Percentiles rank a stretch among this genome's conserved stretches.
Evolutionary conservation across 2,329 filamentous ascomycete genomes (phyloP).

Genomic region (Pseudogymnoascus sp.): DNA sequence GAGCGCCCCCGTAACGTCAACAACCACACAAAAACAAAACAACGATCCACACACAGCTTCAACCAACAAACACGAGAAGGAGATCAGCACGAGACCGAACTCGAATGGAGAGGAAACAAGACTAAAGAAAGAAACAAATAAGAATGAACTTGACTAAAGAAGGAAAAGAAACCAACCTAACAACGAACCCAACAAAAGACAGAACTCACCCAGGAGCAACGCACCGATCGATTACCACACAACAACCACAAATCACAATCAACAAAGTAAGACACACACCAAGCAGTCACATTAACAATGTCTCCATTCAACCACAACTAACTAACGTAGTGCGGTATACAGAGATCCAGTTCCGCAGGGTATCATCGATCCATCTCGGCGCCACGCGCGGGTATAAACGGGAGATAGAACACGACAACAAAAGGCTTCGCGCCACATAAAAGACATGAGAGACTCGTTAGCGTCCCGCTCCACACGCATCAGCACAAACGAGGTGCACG

Average conservation of each 20-base stretch:
- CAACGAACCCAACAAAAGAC: not conserved
- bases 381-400: slow-evolving; percentile 5
- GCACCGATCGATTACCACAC: not conserved
- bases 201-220: not conserved
- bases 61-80: not conserved
- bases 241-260: not conserved
- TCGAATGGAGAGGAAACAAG: not conserved
- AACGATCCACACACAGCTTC: not conserved
- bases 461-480: not conserved
- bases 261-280: not conserved
- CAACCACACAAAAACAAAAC: not conserved
- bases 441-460: slow-evolving; percentile 4
- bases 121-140: not conserved
- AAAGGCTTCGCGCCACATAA: slow-evolving; percentile 1
- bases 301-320: slow-evolving; percentile 2
- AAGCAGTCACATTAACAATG: not conserved
- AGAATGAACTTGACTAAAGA: not conserved
- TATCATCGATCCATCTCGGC: slow-evolving; percentile 6
- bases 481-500: not conserved
- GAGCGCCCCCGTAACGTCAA: not conserved
- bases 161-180: not conserved
- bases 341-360: not conserved
- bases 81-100: not conserved
- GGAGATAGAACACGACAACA: slow-evolving; percentile 6
- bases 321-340: not conserved